A percentile compares a stretch with the other conserved stretches of the same genome.
Evolutionary conservation across 164 flowering plant genomes (phyloP).

Genomic region (Euptelea pleiosperma): DNA sequence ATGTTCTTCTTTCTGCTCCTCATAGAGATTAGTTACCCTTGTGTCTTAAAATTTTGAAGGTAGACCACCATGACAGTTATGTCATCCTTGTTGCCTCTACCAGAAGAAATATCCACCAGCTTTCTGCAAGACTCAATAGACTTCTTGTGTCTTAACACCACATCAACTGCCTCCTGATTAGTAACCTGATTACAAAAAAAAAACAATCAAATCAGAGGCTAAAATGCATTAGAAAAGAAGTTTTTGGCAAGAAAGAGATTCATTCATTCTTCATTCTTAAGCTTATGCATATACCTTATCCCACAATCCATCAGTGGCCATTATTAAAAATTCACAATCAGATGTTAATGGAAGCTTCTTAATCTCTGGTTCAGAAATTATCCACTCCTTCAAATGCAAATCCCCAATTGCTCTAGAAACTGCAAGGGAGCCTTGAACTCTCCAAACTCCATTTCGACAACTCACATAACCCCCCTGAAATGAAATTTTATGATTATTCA

Average conservation of each 20-base stretch:
- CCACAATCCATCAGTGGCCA: conserved; percentile 75
- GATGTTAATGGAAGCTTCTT: conserved; percentile 24
- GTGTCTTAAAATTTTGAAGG: conserved; percentile 21
- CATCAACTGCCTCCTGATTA: conserved; percentile 57
- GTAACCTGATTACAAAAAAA: conserved; percentile 30
- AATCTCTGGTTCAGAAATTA: conserved; percentile 51
- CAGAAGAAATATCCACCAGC: conserved; percentile 40
- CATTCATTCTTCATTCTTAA: too few species aligned
- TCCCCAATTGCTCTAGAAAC: conserved; percentile 64
- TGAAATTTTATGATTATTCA: background rate
- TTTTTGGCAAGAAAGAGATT: too few species aligned
- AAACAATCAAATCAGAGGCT: background rate
- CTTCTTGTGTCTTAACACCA: conserved; percentile 19
- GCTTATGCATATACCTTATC: too few species aligned
- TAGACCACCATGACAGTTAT: conserved; percentile 48
- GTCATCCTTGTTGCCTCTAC: conserved; percentile 51
- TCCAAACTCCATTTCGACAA: conserved; percentile 42
- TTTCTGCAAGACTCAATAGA: conserved; percentile 36
- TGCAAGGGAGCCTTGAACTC: conserved; percentile 57
- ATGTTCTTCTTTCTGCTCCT: too few species aligned
- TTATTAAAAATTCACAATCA: conserved; percentile 45
- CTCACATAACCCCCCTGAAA: conserved; percentile 53
- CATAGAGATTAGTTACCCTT: background rate
- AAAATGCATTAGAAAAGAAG: background rate
- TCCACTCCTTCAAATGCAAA: conserved; percentile 43